Evolutionary conservation across 257 asterid species (phyloP), one percentile per base, ranked within the genome.

Genomic region (Solanum etuberosum): DNA sequence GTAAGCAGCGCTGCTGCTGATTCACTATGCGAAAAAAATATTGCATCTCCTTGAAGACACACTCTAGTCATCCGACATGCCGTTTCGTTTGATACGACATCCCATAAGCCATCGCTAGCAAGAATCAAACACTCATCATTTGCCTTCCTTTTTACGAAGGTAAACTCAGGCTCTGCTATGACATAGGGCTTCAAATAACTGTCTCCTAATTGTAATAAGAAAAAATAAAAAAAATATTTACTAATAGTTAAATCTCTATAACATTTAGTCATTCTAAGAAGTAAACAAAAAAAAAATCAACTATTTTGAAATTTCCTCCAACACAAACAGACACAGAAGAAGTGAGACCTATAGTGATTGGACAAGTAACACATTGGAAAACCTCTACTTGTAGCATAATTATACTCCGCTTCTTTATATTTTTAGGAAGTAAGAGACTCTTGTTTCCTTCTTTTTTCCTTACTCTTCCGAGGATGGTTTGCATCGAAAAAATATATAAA

Each of bases 101-200:
- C 88, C 90, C 90, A 88, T 42, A 88, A 5, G 1, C 88, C 90
- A 63, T 88, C 88, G 4, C 90, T 88, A 2, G 86, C 88, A n/a
- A 88, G 83, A 76, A 88, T 85, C 27, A 85, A 54, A 12, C 77
- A 88, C 27, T 77, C 77, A 34, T 88, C 90, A 11, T 85, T 73
- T 9, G 54, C 29, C 7, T 12, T 63, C 74, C 90, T 34, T 21
- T 27, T 65, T 7, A 59, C 25, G 65, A 88, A 85, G 13, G 86
- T 70, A 77, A 88, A 76, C 68, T 88, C 88, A 0, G 90, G 90
- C 23, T 88, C 90, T 2, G 88, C 13, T 74, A 32, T 74, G 5
- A 85, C 83, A 61, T 14, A 73, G 0, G 90, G 88, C 43, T 76
- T 85, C 29, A 88, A 71, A 67, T 9, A 63, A 23, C 35, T 43